phyloP scores from a whole-genome alignment of 441 rosid genomes.

The Mallotus repandus region DNA sequence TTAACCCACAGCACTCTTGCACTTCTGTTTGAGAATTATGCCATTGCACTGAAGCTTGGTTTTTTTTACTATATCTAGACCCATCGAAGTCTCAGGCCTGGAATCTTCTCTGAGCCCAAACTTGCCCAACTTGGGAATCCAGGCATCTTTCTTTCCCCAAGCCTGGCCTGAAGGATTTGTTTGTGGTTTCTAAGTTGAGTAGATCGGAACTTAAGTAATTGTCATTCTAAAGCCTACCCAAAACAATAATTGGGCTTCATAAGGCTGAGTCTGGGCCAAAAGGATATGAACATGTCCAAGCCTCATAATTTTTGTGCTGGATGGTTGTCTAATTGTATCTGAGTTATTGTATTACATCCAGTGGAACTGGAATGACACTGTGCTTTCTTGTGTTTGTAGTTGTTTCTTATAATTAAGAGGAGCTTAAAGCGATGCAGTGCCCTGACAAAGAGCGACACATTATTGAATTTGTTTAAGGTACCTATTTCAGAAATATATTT shows the following conservation, averaged over 20 bases:
- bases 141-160: background rate
- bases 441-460: slow-evolving; percentile 84
- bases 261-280: background rate
- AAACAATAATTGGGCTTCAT: background rate
- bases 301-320: background rate
- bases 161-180: background rate
- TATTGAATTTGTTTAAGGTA: slow-evolving; percentile 94
- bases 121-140: background rate
- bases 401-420: slow-evolving; percentile 92
- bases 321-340: background rate
- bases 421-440: slow-evolving; percentile 96
- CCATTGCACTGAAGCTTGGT: background rate
- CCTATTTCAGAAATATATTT: slow-evolving; percentile 15
- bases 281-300: background rate
- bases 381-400: slow-evolving; percentile 39
- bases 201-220: background rate
- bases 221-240: background rate
- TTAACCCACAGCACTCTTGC: background rate
- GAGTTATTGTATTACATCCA: slow-evolving; percentile 8
- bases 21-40: background rate
- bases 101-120: background rate
- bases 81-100: background rate
- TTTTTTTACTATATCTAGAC: background rate
- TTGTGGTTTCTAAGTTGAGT: background rate
- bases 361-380: slow-evolving; percentile 20